Evolutionary conservation across 495 filamentous ascomycete genomes (phyloP).

Genomic region (Penicillium herquei): DNA sequence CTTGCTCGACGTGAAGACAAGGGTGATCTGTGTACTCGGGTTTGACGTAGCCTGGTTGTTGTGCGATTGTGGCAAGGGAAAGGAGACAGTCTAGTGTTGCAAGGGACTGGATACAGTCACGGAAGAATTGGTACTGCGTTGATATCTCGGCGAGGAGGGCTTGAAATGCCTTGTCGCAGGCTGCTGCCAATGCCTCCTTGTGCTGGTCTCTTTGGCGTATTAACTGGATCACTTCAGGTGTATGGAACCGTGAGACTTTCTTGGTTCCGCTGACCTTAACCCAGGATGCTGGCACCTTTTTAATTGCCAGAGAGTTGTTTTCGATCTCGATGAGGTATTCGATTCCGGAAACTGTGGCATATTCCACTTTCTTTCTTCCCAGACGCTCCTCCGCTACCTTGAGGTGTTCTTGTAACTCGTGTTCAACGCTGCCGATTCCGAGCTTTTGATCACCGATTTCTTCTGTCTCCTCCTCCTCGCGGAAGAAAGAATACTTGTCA

Average conservation of each 20-base stretch:
- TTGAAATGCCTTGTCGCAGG: constrained; percentile 83
- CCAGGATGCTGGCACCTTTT: constrained; percentile 90
- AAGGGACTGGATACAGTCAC: constrained; percentile 83
- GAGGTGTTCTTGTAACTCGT: constrained; percentile 78
- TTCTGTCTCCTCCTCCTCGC: constrained; percentile 79
- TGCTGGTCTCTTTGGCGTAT: constrained; percentile 91
- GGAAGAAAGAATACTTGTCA: constrained; percentile 94
- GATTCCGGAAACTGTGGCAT: constrained; percentile 80
- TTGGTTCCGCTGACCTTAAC: constrained; percentile 92
- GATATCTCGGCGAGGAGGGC: constrained; percentile 70
- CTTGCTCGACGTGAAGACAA: constrained; percentile 68
- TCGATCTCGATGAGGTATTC: constrained; percentile 93
- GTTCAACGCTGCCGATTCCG: constrained; percentile 88
- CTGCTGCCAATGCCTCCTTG: constrained; percentile 87
- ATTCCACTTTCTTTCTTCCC: constrained; percentile 66
- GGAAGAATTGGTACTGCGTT: constrained; percentile 79
- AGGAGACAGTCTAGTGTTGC: constrained; percentile 87
- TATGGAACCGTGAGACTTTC: constrained; percentile 89
- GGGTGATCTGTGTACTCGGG: constrained; percentile 72
- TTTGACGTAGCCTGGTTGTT: constrained; percentile 85
- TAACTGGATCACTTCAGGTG: constrained; percentile 79
- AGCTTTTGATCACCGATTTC: constrained; percentile 83
- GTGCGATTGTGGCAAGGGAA: constrained; percentile 79
- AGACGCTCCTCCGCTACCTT: constrained; percentile 66
- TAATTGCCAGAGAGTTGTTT: constrained; percentile 67